These are phyloP conservation scores for Eimeria necatrix DNA, from an alignment of 169 alveolate species.

Conservation along the genomic window DNA sequence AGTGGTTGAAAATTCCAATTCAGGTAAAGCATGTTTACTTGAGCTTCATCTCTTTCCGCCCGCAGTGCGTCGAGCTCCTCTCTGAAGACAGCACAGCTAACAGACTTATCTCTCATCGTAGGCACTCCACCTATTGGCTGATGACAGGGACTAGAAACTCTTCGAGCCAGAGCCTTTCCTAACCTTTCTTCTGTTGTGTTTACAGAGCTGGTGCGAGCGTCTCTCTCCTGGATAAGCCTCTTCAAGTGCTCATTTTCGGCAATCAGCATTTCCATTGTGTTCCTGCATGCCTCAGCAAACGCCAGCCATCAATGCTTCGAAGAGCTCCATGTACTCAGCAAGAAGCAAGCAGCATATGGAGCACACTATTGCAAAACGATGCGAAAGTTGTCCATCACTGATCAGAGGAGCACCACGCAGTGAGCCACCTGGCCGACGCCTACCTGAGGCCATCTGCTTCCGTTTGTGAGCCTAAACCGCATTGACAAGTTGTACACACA, in stretches of 20 bases:
- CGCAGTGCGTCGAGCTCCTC: conserved; percentile 34
- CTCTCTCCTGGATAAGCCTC: conserved; percentile 43
- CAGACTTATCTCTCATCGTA: background rate
- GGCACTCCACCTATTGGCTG: background rate
- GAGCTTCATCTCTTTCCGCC: conserved; percentile 30
- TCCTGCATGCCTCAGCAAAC: background rate
- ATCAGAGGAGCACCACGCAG: background rate
- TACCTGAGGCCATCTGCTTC: conserved; percentile 67
- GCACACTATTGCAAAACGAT: background rate
- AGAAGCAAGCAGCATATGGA: background rate
- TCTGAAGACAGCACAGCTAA: background rate
- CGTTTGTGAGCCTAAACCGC: conserved; percentile 44
- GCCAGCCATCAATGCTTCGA: background rate
- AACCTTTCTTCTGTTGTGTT: conserved; percentile 31
- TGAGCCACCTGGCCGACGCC: background rate
- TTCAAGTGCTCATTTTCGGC: conserved; percentile 61
- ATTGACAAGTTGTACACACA: background rate
- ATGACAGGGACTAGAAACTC: too few species aligned
- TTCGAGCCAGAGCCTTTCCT: background rate
- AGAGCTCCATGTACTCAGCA: background rate
- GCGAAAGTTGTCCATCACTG: background rate
- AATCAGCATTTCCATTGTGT: conserved; percentile 65
- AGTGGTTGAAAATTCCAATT: background rate
- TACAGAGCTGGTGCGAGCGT: conserved; percentile 32
- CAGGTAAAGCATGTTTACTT: background rate